Evolutionary conservation across 1,284 basidiomycete species (phyloP), one percentile per base, ranked within the genome.

Genomic region (Microbotryomycetes sp.): DNA sequence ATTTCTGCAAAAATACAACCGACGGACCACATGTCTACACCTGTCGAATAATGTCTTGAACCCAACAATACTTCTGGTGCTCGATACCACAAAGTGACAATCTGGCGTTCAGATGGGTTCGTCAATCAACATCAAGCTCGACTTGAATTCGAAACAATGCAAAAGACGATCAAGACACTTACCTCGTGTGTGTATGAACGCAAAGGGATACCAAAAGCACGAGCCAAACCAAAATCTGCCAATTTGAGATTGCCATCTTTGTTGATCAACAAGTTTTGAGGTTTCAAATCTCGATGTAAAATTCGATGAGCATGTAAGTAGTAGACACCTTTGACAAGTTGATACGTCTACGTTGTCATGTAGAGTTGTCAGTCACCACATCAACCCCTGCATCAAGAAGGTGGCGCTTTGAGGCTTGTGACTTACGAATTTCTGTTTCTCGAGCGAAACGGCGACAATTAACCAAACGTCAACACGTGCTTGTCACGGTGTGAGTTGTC

Each of bases 131-230:
- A n/a, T n/a, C n/a, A n/a, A n/a, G n/a, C n/a, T n/a, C n/a, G n/a
- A n/a, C n/a, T n/a, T n/a, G n/a, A n/a, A n/a, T n/a, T n/a, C n/a
- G n/a, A n/a, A n/a, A n/a, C n/a, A n/a, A n/a, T n/a, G n/a, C n/a
- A n/a, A n/a, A n/a, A n/a, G n/a, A n/a, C n/a, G n/a, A 52, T 22
- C 26, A 22, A 15, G 14, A 14, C 16, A 72, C 82, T 56, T 63
- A 90, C 93, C 82, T 98, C 94, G 75, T 98, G 93, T 23, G 92
- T 97, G 76, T 97, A 97, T n/a, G 94, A 96, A 73, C 93, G 83
- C 80, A 98, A 86, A 29, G 94, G 94, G 66, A 98, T 96, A 67
- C 94, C 94, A 74, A 97, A 98, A 7, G 94, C 94, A 61, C 94
- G 82, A 6, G 94, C 94, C 54, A 98, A 82, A 54, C 94, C 94